These are phyloP conservation scores for Lepraria neglecta DNA, from an alignment of 495 filamentous ascomycete genomes.

Conservation along the genomic window DNA sequence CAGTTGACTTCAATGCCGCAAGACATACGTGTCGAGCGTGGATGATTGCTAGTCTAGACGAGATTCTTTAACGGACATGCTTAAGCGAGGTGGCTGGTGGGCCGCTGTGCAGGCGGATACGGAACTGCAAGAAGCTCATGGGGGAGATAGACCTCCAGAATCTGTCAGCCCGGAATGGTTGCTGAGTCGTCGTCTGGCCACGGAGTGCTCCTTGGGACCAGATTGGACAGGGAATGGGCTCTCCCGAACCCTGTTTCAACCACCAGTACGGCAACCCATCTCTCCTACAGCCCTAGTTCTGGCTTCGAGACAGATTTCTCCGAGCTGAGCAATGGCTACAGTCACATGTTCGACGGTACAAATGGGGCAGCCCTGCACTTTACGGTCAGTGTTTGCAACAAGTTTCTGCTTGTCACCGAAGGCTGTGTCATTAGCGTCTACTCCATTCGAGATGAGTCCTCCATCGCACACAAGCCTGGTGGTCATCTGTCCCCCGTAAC, in stretches of 20 bases:
- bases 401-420: constrained; percentile 52
- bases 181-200: constrained; percentile 54
- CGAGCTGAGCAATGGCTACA: constrained; percentile 19
- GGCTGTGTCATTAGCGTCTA: constrained; percentile 59
- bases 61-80: constrained; percentile 46
- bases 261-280: constrained; percentile 25
- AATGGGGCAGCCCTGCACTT: constrained; percentile 33
- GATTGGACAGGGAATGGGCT: constrained; percentile 43
- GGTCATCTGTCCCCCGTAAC: constrained; percentile 42
- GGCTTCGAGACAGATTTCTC: constrained; percentile 30
- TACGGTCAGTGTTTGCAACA: constrained; percentile 54
- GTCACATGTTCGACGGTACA: neutral
- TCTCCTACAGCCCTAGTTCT: constrained; percentile 12
- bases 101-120: constrained; percentile 40
- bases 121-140: constrained; percentile 25
- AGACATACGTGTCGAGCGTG: constrained; percentile 59
- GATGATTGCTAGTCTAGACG: constrained; percentile 58
- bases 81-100: constrained; percentile 57
- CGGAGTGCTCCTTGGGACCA: constrained; percentile 54
- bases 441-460: constrained; percentile 36
- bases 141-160: constrained; percentile 17
- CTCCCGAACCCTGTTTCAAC: constrained; percentile 25
- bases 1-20: constrained; percentile 60
- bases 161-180: constrained; percentile 45
- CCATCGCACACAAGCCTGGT: constrained; percentile 22